Evolutionary conservation across 2,329 filamentous ascomycete species (phyloP), one percentile per base, ranked within the genome.

Genomic region (Fusarium armeniacum): DNA sequence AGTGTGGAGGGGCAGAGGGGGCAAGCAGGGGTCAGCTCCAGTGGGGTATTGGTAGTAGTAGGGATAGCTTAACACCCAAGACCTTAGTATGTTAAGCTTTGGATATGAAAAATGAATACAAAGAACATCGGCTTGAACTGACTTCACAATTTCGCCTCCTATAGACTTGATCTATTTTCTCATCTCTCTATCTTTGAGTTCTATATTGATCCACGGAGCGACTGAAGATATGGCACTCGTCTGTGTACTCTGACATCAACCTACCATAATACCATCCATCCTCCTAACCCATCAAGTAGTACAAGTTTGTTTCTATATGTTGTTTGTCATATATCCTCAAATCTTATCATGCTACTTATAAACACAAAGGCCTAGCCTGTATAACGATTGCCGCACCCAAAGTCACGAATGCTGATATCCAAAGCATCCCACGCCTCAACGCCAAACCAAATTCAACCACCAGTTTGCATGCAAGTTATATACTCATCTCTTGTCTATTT

Each of bases 401-500:
- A 47, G 41, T 32, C 33, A 56, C 57, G 43, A 51, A 67, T 63
- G 55, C 51, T 51, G 45, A 52, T 58, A 62, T 65, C 59, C 70
- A 69, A 50, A 28, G 44, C 50, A 54, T 35, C 36, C 22, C 58
- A 53, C 58, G 57, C 65, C 61, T 32, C 33, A 62, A 65, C 72
- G 72, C 72, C 72, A 70, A 74, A 67, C 55, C 64, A 44, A 56
- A 54, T 56, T 63, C 36, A 51, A 35, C 30, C 41, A n/a, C 44
- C 24, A 43, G 6, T 6, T 52, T 51, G 18, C 24, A 18, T 40
- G 35, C 35, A 16, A 41, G 18, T 47, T 24, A 28, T 22, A 36
- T 28, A 38, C 15, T 15, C 16, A 5, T 20, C 13, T 24, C 53
- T 26, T 28, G 5, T 76, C 76, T 79, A 90, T 77, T 89, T 89